phyloP scores from a whole-genome alignment of 805 yeast genomes.

The Candida silvicultrix region DNA sequence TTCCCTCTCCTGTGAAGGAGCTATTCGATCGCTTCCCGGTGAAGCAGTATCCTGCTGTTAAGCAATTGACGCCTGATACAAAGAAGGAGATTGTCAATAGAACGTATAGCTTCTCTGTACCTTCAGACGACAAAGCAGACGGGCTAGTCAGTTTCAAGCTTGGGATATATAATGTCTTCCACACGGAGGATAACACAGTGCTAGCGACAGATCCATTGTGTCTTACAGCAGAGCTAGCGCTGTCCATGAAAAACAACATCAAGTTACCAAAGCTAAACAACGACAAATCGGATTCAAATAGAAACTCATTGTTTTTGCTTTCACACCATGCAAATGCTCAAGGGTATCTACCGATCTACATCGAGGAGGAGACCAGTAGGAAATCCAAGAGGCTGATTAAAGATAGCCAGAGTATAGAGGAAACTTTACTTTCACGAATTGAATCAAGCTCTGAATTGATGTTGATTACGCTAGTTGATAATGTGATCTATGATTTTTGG shows the following conservation, averaged over 20 bases:
- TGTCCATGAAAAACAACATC: slow-evolving; percentile 38
- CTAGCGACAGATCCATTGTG: slow-evolving; percentile 59
- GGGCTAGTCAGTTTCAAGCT: slow-evolving; percentile 34
- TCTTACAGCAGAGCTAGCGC: slow-evolving; percentile 36
- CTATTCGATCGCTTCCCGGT: slow-evolving; percentile 50
- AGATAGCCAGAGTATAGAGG: slow-evolving; percentile 29
- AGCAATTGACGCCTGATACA: slow-evolving; percentile 22
- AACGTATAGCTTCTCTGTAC: slow-evolving; percentile 17
- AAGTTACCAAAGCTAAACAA: slow-evolving; percentile 31
- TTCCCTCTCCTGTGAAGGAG: slow-evolving; percentile 37
- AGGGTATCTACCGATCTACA: slow-evolving; percentile 46
- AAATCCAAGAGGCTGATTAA: slow-evolving; percentile 27
- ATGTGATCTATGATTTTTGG: slow-evolving; percentile 46
- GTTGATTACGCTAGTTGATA: slow-evolving; percentile 37
- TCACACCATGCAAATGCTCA: slow-evolving; percentile 44
- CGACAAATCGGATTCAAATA: slow-evolving; percentile 8
- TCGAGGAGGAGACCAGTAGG: slow-evolving; percentile 38
- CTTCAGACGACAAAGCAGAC: slow-evolving; percentile 4
- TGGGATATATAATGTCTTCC: slow-evolving; percentile 45
- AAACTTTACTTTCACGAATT: slow-evolving; percentile 28
- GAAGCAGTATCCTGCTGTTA: slow-evolving; percentile 31
- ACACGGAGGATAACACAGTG: slow-evolving; percentile 21
- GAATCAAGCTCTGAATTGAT: slow-evolving; percentile 26
- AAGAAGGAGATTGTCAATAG: slow-evolving; percentile 17
- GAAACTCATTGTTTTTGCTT: slow-evolving; percentile 34